Base-by-base conservation (phyloP, 2,329 filamentous ascomycete genomes). In the Penicillium sp. region DNA sequence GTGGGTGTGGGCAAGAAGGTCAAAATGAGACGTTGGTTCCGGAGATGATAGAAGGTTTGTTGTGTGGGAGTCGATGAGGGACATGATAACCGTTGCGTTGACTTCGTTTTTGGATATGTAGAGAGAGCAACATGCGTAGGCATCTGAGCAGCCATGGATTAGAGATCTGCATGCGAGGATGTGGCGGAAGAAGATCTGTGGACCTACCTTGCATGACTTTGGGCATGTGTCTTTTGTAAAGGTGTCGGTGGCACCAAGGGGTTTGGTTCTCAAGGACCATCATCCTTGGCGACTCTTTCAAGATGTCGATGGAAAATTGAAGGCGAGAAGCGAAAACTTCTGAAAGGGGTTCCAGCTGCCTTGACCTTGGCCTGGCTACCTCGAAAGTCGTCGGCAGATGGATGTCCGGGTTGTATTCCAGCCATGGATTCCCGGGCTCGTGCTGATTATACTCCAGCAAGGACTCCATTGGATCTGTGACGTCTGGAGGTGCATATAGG, bases 151-250 rank as follows among this genome's bases (percentile, higher is more conserved):
- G 7, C n/a, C 25, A 8, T 48, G 15, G 28, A 31, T 45, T 9
- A 32, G 29, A 17, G 10, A 3, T 13, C 31, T 18, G n/a, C 4
- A 28, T 16, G 13, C 11, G 2, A 3, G 21, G 21, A 23, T 7
- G 21, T 7, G 7, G 7, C 11, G 7, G 11, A 23, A 23, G 21
- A 23, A 23, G 7, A 23, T 23, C 7, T 7, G 11, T 23, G 2
- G 7, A 43, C 36, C 13, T 50, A 71, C 73, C 75, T 64, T 78
- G 71, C 51, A 80, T 70, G 1, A 57, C 64, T 19, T 59, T 60
- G 1, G 77, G 78, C 74, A 80, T 78, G 7, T 54, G 40, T 2
- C 73, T 65, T n/a, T 62, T 62, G 43, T 78, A 80, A 0, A 81
- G 60, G n/a, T 63, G 55, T 0, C 64, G 62, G 46, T 81, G 78